Percentiles rank a stretch among this genome's conserved stretches.
Conservation (phyloP, 78 protist species). For the slime mould (Dictyostelium discoideum) region dicty_2.7 NC_007089.4:4600501-4601000, state of each 20-base stretch:
- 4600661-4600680: constrained; percentile 24
- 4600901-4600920: constrained; percentile 16
- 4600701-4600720: neutral
- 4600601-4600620: constrained; percentile 41
- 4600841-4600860: neutral
- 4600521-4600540: constrained; percentile 23
- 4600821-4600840: constrained; percentile 4
- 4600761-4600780: neutral
- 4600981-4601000: neutral
- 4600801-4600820: constrained; percentile 1
- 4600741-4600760: neutral
- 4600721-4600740: neutral
- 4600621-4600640: constrained; percentile 63
- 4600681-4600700: constrained; percentile 38
- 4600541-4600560: constrained; percentile 20
- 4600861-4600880: neutral
- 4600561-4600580: constrained; percentile 46
- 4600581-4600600: constrained; percentile 50
- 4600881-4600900: neutral
- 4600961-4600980: neutral
- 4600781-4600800: neutral
- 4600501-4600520: neutral
- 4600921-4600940: neutral
- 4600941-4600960: neutral
- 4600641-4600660: constrained; percentile 22